These are phyloP conservation scores for Lathyrus tuberosus DNA, from an alignment of 306 rosid species.

Conservation along the genomic window DNA sequence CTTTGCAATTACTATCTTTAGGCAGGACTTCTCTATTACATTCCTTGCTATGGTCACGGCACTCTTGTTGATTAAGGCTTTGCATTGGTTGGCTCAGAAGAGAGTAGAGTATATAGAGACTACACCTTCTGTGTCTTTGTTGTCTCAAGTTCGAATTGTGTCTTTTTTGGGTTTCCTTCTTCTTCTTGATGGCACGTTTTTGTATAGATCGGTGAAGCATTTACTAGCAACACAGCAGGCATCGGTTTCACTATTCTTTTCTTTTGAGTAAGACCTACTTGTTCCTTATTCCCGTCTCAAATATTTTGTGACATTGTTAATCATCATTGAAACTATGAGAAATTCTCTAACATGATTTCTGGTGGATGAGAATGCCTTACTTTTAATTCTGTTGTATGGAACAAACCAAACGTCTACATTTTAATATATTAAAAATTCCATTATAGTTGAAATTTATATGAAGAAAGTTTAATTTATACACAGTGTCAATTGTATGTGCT, in stretches of 20 bases:
- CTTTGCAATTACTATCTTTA: constrained; percentile 90
- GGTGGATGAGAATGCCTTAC: constrained; percentile 2
- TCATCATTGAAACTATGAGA: not conserved
- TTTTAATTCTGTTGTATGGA: not conserved
- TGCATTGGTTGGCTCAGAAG: constrained; percentile 99
- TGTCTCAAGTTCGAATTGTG: constrained; percentile 88
- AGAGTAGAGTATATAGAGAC: constrained; percentile 98
- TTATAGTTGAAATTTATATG: not conserved
- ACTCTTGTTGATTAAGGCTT: constrained; percentile 78
- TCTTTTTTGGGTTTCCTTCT: constrained; percentile 93
- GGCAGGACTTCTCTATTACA: constrained; percentile 94
- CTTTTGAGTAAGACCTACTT: constrained; percentile 79
- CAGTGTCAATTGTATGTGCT: not conserved
- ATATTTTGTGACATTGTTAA: not conserved
- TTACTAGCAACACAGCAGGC: constrained; percentile 70
- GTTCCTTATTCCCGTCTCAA: constrained; percentile 5
- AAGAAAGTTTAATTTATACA: constrained; percentile 1
- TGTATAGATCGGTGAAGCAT: constrained; percentile 65
- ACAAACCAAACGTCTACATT: constrained; percentile 11
- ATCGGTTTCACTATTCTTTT: constrained; percentile 88
- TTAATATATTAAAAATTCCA: constrained; percentile 25
- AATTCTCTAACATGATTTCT: not conserved
- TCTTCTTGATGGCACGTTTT: constrained; percentile 71
- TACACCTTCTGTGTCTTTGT: constrained; percentile 76
- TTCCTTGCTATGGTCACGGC: constrained; percentile 94